Base-by-base conservation (phyloP, 2,329 filamentous ascomycete genomes). In the Diaporthe sp. region DNA sequence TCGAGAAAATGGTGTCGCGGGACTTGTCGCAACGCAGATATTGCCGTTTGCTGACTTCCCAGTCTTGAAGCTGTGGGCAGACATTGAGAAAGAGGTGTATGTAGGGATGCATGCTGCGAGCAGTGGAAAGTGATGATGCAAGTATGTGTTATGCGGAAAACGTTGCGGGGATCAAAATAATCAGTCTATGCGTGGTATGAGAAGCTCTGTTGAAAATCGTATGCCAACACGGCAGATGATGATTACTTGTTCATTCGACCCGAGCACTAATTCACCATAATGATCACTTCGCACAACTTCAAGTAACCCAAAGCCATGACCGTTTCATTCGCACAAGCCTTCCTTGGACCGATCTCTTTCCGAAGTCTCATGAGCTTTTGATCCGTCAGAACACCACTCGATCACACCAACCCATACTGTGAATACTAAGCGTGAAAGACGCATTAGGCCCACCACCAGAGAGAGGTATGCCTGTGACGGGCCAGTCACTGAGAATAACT, bases 1-100 rank as follows among this genome's bases (percentile, higher is more conserved):
- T 82, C 82, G 89, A 15, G 89, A 90, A 80, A 88, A 86, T 76
- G 90, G 88, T 1, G 83, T 91, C 75, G 90, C 86, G 0, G 88
- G 87, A 1, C 83, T 89, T 13, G 79, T 89, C 8, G 84, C 82
- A 60, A 83, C 83, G 42, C 88, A 89, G 80, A 84, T 88, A 39
- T 65, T 89, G 78, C 87, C 87, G 0, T 88, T 87, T 79, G 84
- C 71, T 1, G 83, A 88, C 71, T 70, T 77, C 2, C 79, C 84
- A 1, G 84, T 87, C 7, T 10, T 84, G 7, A 79, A 79, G 0
- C 67, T 87, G 39, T 87, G 85, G 84, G 72, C 70, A 5, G 76
- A 78, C 19, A 72, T 85, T 12, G 84, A 86, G 78, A 72, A 79
- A 1, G 80, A 81, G 75, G 80, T 83, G 19, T 85, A 85, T 62